Evolutionary conservation across 768 basidiomycete species (phyloP).

Genomic region (Suillus bovinus): DNA sequence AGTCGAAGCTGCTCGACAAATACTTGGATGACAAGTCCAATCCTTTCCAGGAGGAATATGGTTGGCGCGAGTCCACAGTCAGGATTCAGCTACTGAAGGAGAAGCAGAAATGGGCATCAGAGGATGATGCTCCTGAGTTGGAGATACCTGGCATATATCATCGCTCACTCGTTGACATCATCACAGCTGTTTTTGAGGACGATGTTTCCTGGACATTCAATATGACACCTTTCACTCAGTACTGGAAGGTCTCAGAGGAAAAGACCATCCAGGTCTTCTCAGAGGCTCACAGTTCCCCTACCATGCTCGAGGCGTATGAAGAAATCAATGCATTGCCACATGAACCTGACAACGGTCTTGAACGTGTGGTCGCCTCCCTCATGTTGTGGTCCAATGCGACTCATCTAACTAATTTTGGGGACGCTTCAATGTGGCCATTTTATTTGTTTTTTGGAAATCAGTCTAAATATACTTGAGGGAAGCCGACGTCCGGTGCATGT

Average conservation of each 20-base stretch:
- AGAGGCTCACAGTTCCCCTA: constrained; percentile 3
- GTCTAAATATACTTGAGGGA: no score
- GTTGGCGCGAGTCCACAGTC: constrained; percentile 10
- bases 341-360: constrained; percentile 7
- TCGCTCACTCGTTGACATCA: constrained; percentile 1
- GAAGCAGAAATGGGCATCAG: not conserved
- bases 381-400: constrained; percentile 31
- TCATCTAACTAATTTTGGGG: constrained; percentile 22
- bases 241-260: constrained; percentile 4
- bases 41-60: constrained; percentile 7
- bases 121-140: constrained; percentile 5
- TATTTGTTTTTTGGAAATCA: no score
- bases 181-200: constrained; percentile 7
- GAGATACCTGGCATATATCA: not conserved
- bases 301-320: not conserved
- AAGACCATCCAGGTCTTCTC: not conserved
- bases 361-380: constrained; percentile 13
- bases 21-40: constrained; percentile 4
- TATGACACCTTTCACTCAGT: constrained; percentile 8
- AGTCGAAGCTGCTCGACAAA: not conserved
- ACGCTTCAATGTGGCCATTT: not conserved
- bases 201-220: not conserved
- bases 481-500: no score
- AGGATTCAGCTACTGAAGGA: constrained; percentile 13
- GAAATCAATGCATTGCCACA: constrained; percentile 7